phyloP scores from a whole-genome alignment of 805 yeast genomes.

The Candida methanosorbosa region DNA sequence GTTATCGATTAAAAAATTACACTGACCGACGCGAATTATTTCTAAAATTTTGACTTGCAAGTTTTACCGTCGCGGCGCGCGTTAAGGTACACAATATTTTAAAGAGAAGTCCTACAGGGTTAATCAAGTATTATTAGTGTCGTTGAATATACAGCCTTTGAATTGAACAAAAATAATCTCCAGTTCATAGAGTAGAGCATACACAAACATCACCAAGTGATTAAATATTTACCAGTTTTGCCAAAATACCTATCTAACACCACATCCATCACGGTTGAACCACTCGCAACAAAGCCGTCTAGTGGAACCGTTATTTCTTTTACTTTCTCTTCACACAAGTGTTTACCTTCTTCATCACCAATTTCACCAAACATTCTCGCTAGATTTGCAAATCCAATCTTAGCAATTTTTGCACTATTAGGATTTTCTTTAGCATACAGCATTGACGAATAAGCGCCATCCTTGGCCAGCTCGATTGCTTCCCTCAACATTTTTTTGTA shows the following conservation, averaged over 20 bases:
- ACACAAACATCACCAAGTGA: constrained; percentile 23
- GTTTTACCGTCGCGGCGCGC: too few relatives aligned
- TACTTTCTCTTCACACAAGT: constrained; percentile 17
- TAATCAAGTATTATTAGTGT: too few relatives aligned
- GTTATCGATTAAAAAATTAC: too few relatives aligned
- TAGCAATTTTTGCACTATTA: constrained; percentile 29
- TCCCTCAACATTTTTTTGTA: constrained; percentile 20
- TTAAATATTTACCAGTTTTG: constrained; percentile 23
- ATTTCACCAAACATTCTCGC: constrained; percentile 22
- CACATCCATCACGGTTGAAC: constrained; percentile 20
- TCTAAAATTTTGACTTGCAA: too few relatives aligned
- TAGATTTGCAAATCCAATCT: constrained; percentile 27
- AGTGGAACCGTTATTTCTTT: constrained; percentile 22
- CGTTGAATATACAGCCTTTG: too few relatives aligned
- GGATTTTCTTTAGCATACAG: constrained; percentile 21
- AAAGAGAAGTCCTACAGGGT: too few relatives aligned
- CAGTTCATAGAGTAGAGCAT: too few relatives aligned
- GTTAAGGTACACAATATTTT: too few relatives aligned
- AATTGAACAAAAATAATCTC: too few relatives aligned
- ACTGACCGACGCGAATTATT: too few relatives aligned
- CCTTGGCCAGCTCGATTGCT: constrained; percentile 33
- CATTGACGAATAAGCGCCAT: constrained; percentile 26
- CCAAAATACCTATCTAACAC: constrained; percentile 27
- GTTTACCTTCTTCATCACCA: constrained; percentile 20
- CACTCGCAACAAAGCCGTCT: constrained; percentile 13